Percentiles rank a stretch among this genome's conserved stretches.
Evolutionary conservation across 2,329 filamentous ascomycete genomes (phyloP).

Genomic region (Colletotrichum neosansevieriae): DNA sequence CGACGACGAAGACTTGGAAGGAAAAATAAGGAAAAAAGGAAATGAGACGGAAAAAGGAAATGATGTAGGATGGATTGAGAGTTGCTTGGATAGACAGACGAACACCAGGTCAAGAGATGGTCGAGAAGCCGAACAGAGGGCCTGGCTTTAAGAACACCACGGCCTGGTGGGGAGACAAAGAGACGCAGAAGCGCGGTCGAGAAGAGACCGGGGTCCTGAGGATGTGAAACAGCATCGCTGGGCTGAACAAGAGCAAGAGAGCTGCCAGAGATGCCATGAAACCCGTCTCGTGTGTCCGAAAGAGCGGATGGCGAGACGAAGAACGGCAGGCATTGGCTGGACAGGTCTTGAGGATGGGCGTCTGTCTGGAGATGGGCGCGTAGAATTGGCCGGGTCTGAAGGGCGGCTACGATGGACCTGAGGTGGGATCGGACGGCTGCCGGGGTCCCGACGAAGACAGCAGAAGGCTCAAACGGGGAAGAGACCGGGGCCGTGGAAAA

Average conservation of each 20-base stretch:
- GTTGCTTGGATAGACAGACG: constrained; percentile 41
- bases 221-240: constrained; percentile 42
- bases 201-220: constrained; percentile 42
- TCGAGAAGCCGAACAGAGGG: constrained; percentile 38
- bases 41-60: constrained; percentile 44
- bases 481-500: constrained; percentile 38
- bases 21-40: constrained; percentile 41
- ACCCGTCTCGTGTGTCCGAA: constrained; percentile 65
- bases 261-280: constrained; percentile 58
- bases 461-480: constrained; percentile 22
- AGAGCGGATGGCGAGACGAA: constrained; percentile 48
- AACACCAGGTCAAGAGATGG: constrained; percentile 37
- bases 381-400: constrained; percentile 50
- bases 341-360: constrained; percentile 54
- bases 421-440: constrained; percentile 38
- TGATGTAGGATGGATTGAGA: constrained; percentile 40
- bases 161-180: constrained; percentile 36
- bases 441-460: constrained; percentile 33
- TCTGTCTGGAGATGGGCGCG: constrained; percentile 63
- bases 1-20: constrained; percentile 32
- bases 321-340: constrained; percentile 65
- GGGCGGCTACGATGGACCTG: constrained; percentile 40
- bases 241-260: constrained; percentile 44
- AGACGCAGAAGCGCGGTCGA: constrained; percentile 44
- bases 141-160: constrained; percentile 41